phyloP scores from a whole-genome alignment of 352 stramenopile species.

The Globisporangium cystogenes region DNA sequence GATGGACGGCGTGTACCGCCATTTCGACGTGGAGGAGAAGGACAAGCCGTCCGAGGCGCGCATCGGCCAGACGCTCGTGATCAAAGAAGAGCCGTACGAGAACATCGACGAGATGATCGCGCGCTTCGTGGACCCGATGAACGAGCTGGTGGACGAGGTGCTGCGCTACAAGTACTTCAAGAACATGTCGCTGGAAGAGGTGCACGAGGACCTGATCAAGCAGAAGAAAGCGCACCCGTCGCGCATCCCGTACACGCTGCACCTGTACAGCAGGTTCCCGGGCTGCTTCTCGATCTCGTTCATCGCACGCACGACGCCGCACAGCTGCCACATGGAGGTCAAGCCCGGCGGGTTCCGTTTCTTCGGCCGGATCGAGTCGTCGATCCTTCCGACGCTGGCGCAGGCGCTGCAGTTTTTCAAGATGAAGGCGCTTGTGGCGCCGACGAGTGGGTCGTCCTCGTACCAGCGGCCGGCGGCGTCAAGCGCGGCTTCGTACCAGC shows the following conservation, averaged over 20 bases:
- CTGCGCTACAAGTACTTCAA: slow-evolving; percentile 87
- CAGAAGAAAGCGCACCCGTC: slow-evolving; percentile 85
- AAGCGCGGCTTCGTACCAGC: slow-evolving; percentile 33
- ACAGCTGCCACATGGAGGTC: slow-evolving; percentile 86
- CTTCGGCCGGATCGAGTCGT: slow-evolving; percentile 85
- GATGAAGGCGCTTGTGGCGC: slow-evolving; percentile 76
- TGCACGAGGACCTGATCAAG: slow-evolving; percentile 85
- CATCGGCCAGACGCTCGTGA: slow-evolving; percentile 71
- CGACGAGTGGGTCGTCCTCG: slow-evolving; percentile 24
- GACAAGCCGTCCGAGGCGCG: slow-evolving; percentile 84
- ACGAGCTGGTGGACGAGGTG: slow-evolving; percentile 82
- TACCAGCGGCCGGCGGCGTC: slow-evolving; percentile 9
- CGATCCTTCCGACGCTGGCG: slow-evolving; percentile 67
- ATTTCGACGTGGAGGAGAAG: slow-evolving; percentile 87
- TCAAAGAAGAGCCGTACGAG: slow-evolving; percentile 86
- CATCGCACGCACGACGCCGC: slow-evolving; percentile 74
- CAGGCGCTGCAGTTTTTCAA: slow-evolving; percentile 89
- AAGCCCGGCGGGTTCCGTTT: slow-evolving; percentile 82
- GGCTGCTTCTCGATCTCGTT: slow-evolving; percentile 89
- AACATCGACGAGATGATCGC: slow-evolving; percentile 88
- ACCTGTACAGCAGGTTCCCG: slow-evolving; percentile 84
- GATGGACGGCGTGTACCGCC: slow-evolving; percentile 78
- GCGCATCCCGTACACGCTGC: slow-evolving; percentile 78
- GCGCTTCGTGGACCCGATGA: slow-evolving; percentile 87
- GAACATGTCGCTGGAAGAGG: slow-evolving; percentile 53